phyloP scores from a whole-genome alignment of 495 filamentous ascomycete genomes.

The Neurospora africana region DNA sequence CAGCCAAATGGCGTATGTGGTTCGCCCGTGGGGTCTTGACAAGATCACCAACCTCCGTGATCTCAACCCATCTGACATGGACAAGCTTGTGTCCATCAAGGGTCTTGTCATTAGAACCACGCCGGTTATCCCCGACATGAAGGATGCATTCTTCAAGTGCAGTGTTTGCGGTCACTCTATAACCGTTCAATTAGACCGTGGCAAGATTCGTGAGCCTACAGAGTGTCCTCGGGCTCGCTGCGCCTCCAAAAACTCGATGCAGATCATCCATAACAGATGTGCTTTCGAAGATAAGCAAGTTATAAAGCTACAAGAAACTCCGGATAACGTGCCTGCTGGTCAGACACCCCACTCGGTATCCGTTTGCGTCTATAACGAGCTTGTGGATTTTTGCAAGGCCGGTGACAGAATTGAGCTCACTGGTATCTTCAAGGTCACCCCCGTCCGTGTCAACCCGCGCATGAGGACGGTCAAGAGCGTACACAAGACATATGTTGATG shows the following conservation, averaged over 20 bases:
- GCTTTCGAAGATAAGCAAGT: constrained; percentile 95
- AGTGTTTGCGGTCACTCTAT: constrained; percentile 84
- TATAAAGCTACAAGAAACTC: constrained; percentile 97
- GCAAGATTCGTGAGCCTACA: constrained; percentile 91
- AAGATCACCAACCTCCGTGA: constrained; percentile 85
- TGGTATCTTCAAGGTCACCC: constrained; percentile 89
- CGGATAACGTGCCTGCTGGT: constrained; percentile 85
- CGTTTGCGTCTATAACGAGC: constrained; percentile 89
- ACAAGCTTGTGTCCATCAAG: constrained; percentile 93
- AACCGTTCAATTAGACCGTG: constrained; percentile 83
- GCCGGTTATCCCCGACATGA: constrained; percentile 97
- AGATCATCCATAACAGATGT: constrained; percentile 94
- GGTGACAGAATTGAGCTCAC: constrained; percentile 95
- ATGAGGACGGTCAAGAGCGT: constrained; percentile 86
- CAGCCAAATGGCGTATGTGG: constrained; percentile 65
- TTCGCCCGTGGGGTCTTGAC: constrained; percentile 85
- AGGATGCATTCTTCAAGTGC: constrained; percentile 87
- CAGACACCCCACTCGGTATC: constrained; percentile 98
- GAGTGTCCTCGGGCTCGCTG: constrained; percentile 79
- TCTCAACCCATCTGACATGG: constrained; percentile 75
- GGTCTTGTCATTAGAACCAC: constrained; percentile 94
- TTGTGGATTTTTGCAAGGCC: constrained; percentile 95
- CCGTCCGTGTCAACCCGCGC: constrained; percentile 89
- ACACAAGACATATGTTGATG: constrained; percentile 97
- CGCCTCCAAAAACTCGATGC: constrained; percentile 85